Conservation (phyloP, 306 rosid species). For the Psophocarpus tetragonolobus region DNA sequence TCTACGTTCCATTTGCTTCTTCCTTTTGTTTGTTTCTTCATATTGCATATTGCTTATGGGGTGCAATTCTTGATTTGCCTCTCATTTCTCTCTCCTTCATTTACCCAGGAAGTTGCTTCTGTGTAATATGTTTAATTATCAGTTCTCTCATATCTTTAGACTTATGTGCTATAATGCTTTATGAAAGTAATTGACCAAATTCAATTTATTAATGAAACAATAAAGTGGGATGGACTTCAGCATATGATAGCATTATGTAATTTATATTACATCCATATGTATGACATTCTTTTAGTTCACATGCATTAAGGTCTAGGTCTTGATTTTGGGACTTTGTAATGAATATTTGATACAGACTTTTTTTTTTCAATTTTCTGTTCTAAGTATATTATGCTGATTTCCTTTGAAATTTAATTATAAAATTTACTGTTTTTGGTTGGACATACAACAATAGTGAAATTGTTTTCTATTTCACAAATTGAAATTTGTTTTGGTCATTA, state of each 20-base stretch:
- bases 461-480: conserved; percentile 10
- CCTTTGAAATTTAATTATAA: conserved; percentile 12
- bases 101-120: neutral
- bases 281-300: neutral
- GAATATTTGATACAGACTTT: neutral
- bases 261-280: neutral
- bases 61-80: neutral
- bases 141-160: neutral
- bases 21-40: conserved; percentile 1
- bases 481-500: conserved; percentile 26
- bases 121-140: conserved; percentile 8
- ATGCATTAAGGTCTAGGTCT: neutral
- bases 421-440: conserved; percentile 5
- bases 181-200: neutral
- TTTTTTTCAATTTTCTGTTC: neutral
- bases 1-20: neutral
- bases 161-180: neutral
- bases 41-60: conserved; percentile 12
- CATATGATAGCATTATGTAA: neutral
- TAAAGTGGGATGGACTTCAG: neutral
- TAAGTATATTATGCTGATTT: neutral
- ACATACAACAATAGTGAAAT: neutral
- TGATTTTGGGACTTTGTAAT: neutral
- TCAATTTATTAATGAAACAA: conserved; percentile 8
- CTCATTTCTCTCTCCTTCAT: neutral